phyloP scores from a whole-genome alignment of 75 land plant genomes.

The Cunninghamia lanceolata region DNA sequence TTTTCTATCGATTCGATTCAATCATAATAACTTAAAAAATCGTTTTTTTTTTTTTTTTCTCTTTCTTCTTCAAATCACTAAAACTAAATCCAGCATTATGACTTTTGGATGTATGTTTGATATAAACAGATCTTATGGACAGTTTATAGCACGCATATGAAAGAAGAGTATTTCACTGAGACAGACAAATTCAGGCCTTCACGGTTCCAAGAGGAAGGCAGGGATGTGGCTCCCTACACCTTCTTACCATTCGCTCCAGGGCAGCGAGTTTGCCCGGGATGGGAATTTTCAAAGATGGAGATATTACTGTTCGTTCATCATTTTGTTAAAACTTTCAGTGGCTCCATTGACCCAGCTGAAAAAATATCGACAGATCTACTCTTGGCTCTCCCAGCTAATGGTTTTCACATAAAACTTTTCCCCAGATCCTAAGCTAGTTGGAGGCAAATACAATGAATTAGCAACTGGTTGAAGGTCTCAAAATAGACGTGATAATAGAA shows the following conservation, averaged over 20 bases:
- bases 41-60: too few species aligned
- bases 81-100: not conserved
- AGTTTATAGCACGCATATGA: conserved; percentile 23
- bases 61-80: not conserved
- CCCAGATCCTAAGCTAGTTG: too few species aligned
- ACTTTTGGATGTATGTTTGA: not conserved
- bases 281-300: conserved; percentile 38
- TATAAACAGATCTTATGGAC: conserved; percentile 32
- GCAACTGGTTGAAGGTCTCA: too few species aligned
- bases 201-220: conserved; percentile 26
- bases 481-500: too few species aligned
- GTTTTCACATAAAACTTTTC: too few species aligned
- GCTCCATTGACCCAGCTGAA: conserved; percentile 19
- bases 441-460: too few species aligned
- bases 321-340: conserved; percentile 21
- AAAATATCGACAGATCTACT: conserved; percentile 17
- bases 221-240: conserved; percentile 31
- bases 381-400: conserved; percentile 21
- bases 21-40: not conserved
- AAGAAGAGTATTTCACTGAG: conserved; percentile 30
- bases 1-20: not conserved
- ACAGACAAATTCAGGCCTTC: conserved; percentile 47
- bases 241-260: conserved; percentile 60
- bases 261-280: conserved; percentile 39
- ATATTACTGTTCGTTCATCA: conserved; percentile 34